Evolutionary conservation across 1,139 yeast species (phyloP).

Genomic region (Hyphopichia khmerensis): DNA sequence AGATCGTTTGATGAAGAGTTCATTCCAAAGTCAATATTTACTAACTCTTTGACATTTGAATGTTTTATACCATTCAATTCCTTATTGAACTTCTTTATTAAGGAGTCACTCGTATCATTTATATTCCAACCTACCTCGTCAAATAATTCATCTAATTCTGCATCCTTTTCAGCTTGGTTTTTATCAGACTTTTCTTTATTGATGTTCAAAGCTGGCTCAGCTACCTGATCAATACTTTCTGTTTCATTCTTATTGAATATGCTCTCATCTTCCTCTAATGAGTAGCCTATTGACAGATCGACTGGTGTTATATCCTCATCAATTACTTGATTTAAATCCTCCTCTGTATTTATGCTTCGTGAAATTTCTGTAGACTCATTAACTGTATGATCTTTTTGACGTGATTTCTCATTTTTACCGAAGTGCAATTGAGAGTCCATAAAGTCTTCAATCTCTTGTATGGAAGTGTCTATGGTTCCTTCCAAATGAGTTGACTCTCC

Average conservation of each 20-base stretch:
- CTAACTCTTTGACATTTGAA: conserved; percentile 37
- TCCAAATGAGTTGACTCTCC: conserved; percentile 18
- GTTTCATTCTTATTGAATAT: conserved; percentile 3
- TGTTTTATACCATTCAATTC: conserved; percentile 44
- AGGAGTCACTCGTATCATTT: conserved; percentile 56
- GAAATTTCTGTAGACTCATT: not conserved
- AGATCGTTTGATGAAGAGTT: conserved; percentile 36
- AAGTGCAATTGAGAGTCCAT: conserved; percentile 36
- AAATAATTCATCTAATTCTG: conserved; percentile 63
- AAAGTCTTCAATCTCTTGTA: conserved; percentile 43
- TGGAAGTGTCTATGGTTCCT: conserved; percentile 27
- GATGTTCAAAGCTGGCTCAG: conserved; percentile 20
- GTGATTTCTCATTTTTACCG: conserved; percentile 6
- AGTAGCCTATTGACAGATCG: conserved; percentile 5
- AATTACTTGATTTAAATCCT: not conserved
- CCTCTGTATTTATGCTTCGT: not conserved
- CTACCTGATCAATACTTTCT: not conserved
- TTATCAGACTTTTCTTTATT: conserved; percentile 12
- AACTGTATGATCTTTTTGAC: not conserved
- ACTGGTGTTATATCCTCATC: conserved; percentile 6
- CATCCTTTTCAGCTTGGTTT: conserved; percentile 32
- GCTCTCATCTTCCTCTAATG: conserved; percentile 12
- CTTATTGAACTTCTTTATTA: conserved; percentile 55
- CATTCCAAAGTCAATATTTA: conserved; percentile 40
- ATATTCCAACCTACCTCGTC: conserved; percentile 76